phyloP scores from a whole-genome alignment of 345 rosid genomes.

The Eutrema yunnanense region DNA sequence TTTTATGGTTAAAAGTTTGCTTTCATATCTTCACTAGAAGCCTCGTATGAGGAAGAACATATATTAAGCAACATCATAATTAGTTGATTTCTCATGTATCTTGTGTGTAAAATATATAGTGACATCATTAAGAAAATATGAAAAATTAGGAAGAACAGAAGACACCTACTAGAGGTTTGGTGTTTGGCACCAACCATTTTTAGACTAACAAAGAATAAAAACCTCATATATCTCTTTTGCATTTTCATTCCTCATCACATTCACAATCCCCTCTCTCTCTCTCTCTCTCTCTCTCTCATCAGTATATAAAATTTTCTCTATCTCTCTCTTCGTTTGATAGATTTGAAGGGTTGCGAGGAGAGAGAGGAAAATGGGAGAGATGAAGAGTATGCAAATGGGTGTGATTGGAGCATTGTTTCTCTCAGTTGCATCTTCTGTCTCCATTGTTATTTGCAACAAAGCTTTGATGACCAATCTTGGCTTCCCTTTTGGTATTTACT shows the following conservation, averaged over 20 bases:
- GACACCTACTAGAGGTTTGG: slow-evolving; percentile 22
- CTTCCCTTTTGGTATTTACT: slow-evolving; percentile 83
- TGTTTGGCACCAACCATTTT: slow-evolving; percentile 25
- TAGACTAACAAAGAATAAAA: slow-evolving; percentile 19
- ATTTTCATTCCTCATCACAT: slow-evolving; percentile 19
- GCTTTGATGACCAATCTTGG: slow-evolving; percentile 99
- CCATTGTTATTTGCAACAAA: slow-evolving; percentile 99
- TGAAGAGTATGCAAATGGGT: slow-evolving; percentile 77
- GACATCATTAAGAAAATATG: slow-evolving; percentile 3
- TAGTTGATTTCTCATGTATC: background rate
- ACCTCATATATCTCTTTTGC: slow-evolving; percentile 24
- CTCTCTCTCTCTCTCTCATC: background rate
- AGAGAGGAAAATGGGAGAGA: slow-evolving; percentile 67
- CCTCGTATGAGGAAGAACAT: slow-evolving; percentile 4
- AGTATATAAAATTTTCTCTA: background rate
- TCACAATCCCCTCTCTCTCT: slow-evolving; percentile 7
- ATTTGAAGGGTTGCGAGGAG: slow-evolving; percentile 5
- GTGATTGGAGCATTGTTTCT: slow-evolving; percentile 87
- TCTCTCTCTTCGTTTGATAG: slow-evolving; percentile 10
- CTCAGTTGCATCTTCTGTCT: slow-evolving; percentile 95
- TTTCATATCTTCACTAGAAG: slow-evolving; percentile 17
- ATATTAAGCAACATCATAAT: slow-evolving; percentile 16
- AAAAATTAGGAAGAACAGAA: slow-evolving; percentile 8
- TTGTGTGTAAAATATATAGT: background rate
- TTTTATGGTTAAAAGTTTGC: slow-evolving; percentile 18